A percentile compares a stretch with the other conserved stretches of the same genome.
Evolutionary conservation across 176 grass and related monocot species (phyloP).

Genomic region (Paspalum vaginatum): DNA sequence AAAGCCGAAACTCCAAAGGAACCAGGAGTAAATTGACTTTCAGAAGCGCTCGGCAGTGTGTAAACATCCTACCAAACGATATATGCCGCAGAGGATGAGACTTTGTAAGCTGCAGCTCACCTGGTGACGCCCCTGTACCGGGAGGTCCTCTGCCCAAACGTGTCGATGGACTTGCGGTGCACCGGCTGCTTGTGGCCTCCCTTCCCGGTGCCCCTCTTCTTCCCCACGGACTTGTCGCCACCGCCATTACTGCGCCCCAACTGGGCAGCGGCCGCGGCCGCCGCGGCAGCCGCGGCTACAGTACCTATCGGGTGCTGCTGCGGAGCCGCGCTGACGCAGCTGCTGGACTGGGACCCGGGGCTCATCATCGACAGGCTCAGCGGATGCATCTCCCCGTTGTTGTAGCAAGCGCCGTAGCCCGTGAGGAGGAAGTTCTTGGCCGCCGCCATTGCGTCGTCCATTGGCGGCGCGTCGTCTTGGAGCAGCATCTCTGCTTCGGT

Average conservation of each 20-base stretch:
- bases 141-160: conserved; percentile 96
- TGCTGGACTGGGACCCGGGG: conserved; percentile 74
- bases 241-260: conserved; percentile 41
- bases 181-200: conserved; percentile 72
- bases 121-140: conserved; percentile 97
- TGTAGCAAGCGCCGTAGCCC: conserved; percentile 58
- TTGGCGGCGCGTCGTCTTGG: conserved; percentile 50
- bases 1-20: conserved; percentile 1
- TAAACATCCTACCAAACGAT: conserved; percentile 19
- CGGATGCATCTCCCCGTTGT: conserved; percentile 61
- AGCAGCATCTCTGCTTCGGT: conserved; percentile 71
- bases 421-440: conserved; percentile 55
- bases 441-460: conserved; percentile 59
- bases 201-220: conserved; percentile 72
- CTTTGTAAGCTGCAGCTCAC: conserved; percentile 44
- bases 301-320: conserved; percentile 35
- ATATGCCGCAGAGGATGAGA: conserved; percentile 10
- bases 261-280: conserved; percentile 41
- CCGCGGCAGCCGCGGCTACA: conserved; percentile 30
- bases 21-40: background rate
- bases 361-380: conserved; percentile 93
- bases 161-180: conserved; percentile 96
- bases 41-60: background rate
- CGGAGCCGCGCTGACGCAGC: conserved; percentile 61
- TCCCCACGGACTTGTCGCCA: conserved; percentile 47